Evolutionary conservation across 805 yeast species (phyloP).

Genomic region (Candida ponderosae): DNA sequence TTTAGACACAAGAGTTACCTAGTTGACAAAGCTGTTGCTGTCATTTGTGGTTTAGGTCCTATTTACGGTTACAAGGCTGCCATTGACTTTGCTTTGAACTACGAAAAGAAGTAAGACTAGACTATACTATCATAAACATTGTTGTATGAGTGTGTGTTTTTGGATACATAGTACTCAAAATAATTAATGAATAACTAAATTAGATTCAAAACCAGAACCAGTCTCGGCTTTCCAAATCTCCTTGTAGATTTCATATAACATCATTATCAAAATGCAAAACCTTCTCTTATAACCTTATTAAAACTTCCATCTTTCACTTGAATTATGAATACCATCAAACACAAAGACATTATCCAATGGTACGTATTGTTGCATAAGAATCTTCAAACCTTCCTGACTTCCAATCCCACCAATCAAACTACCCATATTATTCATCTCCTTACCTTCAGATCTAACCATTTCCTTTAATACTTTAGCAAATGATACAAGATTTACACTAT

Average conservation of each 20-base stretch:
- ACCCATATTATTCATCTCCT: constrained; percentile 48
- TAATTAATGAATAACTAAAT: no score
- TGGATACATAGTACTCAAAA: no score
- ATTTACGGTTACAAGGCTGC: constrained; percentile 21
- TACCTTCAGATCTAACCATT: constrained; percentile 31
- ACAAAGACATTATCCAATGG: constrained; percentile 66
- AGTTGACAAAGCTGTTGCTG: constrained; percentile 41
- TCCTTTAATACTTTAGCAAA: constrained; percentile 32
- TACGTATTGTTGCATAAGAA: constrained; percentile 69
- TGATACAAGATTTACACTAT: constrained; percentile 19
- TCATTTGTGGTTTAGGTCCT: constrained; percentile 23
- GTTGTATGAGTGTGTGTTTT: no score
- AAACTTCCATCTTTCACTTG: constrained; percentile 33
- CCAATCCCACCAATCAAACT: constrained; percentile 80
- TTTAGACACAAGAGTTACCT: constrained; percentile 42
- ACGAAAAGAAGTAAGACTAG: constrained; percentile 1
- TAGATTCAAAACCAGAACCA: no score
- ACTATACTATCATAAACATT: no score
- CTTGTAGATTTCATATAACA: no score
- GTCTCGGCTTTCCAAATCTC: no score
- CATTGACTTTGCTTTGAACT: constrained; percentile 19
- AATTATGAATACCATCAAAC: constrained; percentile 63
- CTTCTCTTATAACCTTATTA: constrained; percentile 4
- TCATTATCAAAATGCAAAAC: neutral
- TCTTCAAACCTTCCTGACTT: constrained; percentile 76